phyloP scores from a whole-genome alignment of 2,329 filamentous ascomycete species.

The Fusarium udum region DNA sequence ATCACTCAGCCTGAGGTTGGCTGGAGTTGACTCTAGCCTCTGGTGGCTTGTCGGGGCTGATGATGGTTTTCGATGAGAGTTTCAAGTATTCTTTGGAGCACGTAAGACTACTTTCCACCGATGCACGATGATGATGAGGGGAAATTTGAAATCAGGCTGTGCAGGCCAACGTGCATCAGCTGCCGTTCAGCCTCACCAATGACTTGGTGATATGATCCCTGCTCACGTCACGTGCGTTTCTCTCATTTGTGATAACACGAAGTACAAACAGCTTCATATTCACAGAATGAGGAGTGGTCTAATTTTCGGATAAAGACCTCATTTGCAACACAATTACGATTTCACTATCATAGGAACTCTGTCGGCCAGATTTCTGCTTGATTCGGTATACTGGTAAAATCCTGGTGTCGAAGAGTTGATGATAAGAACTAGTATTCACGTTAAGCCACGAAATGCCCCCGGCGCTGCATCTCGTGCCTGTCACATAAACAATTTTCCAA shows the following conservation, averaged over 20 bases:
- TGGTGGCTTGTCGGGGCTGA: accelerated
- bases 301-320: accelerated
- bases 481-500: background rate
- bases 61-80: accelerated
- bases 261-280: accelerated
- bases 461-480: accelerated
- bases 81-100: accelerated
- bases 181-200: background rate
- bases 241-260: accelerated
- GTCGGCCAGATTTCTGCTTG: too few species aligned
- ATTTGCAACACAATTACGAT: too few species aligned
- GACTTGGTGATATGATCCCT: background rate
- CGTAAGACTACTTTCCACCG: accelerated
- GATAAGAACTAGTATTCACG: accelerated
- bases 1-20: background rate
- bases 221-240: accelerated
- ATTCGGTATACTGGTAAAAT: too few species aligned
- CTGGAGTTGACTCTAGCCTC: accelerated
- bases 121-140: background rate
- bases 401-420: accelerated
- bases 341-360: too few species aligned
- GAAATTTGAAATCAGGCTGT: background rate
- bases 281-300: accelerated
- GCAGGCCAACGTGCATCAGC: background rate
- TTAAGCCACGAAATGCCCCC: background rate